Percentiles rank a stretch among this genome's conserved stretches.
Conservation (phyloP, 345 rosid genomes). For the Brassica cretica region DNA sequence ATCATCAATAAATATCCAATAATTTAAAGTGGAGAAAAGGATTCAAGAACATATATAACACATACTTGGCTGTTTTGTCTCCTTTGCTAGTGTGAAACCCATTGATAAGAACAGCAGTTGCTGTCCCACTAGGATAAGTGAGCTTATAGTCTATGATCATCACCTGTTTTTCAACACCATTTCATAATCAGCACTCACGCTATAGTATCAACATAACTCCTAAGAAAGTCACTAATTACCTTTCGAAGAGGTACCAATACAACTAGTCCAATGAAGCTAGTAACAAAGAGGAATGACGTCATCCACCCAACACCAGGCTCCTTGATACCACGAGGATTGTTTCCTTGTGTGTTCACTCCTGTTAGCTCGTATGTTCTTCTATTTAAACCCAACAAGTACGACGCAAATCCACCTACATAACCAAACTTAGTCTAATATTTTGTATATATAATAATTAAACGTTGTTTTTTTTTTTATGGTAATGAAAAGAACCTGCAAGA, state of each 20-base stretch:
- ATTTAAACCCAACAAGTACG: conserved; percentile 80
- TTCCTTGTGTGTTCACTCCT: conserved; percentile 64
- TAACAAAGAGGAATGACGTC: conserved; percentile 74
- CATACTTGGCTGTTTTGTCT: conserved; percentile 71
- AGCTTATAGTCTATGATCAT: conserved; percentile 87
- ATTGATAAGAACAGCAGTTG: conserved; percentile 84
- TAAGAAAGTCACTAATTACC: conserved; percentile 39
- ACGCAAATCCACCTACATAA: conserved; percentile 86
- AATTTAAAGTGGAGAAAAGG: conserved; percentile 8
- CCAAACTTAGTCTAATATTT: too few species aligned
- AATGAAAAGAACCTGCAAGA: conserved; percentile 60
- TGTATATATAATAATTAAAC: neutral
- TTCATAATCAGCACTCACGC: neutral
- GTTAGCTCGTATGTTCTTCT: conserved; percentile 65
- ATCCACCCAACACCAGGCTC: conserved; percentile 94
- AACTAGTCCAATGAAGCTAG: conserved; percentile 76
- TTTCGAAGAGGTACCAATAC: conserved; percentile 87
- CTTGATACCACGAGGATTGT: conserved; percentile 61
- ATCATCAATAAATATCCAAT: neutral
- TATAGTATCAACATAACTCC: neutral
- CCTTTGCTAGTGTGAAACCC: conserved; percentile 86
- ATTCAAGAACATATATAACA: conserved; percentile 8
- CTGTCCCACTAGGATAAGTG: conserved; percentile 89
- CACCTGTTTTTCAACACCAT: conserved; percentile 46
- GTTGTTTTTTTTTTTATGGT: neutral